Conservation (phyloP, 2,329 filamentous ascomycete genomes). For the Phialophora macrospora region DNA sequence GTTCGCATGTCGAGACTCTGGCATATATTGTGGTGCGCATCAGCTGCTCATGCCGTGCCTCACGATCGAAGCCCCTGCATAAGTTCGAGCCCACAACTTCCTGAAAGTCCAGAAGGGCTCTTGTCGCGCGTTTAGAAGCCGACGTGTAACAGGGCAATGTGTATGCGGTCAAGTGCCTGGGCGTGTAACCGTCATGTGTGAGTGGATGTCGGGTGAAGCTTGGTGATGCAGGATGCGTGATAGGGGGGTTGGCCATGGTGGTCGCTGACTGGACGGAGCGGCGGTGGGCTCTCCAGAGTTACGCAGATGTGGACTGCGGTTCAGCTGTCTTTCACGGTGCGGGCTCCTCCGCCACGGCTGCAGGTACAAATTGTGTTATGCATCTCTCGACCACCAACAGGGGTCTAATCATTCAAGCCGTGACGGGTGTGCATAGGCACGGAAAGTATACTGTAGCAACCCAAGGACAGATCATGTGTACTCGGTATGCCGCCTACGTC, state of each 20-base stretch:
- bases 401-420: not conserved
- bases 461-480: not conserved
- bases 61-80: constrained; percentile 21
- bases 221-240: constrained; percentile 20
- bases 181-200: constrained; percentile 29
- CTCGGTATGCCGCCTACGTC: not conserved
- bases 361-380: constrained; percentile 37
- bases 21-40: not conserved
- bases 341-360: constrained; percentile 31
- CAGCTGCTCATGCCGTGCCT: not conserved
- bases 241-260: constrained; percentile 16
- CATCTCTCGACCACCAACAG: constrained; percentile 1
- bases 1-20: constrained; percentile 4
- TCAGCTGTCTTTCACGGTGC: constrained; percentile 29
- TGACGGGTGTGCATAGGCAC: not conserved
- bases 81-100: not conserved
- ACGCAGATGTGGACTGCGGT: constrained; percentile 11
- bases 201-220: constrained; percentile 16
- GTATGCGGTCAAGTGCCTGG: constrained; percentile 12
- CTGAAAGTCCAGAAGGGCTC: constrained; percentile 2
- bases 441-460: not conserved
- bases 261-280: constrained; percentile 20
- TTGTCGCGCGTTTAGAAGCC: constrained; percentile 27
- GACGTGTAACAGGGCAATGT: constrained; percentile 14
- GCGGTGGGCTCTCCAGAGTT: not conserved